Percentiles rank a stretch among this genome's conserved stretches.
phyloP scores from a whole-genome alignment of 2,329 filamentous ascomycete species.

The Colletotrichum noveboracense region DNA sequence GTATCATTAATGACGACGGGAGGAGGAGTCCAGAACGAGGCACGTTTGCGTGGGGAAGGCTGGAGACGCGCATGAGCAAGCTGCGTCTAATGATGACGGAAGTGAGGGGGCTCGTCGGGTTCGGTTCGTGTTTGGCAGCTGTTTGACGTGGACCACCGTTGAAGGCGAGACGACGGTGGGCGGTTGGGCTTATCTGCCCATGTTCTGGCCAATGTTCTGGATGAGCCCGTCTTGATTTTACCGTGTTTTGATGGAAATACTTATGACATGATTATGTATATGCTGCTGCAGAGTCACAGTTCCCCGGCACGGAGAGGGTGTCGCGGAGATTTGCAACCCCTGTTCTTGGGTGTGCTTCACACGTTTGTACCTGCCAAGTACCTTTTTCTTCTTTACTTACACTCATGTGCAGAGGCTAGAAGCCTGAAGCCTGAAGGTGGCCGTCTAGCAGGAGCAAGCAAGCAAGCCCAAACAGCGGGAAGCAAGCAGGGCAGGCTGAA shows the following conservation, averaged over 20 bases:
- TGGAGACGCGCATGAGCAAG: not conserved
- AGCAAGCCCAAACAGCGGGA: not conserved
- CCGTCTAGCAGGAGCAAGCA: not conserved
- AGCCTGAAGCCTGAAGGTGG: not conserved
- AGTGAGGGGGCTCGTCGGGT: not conserved
- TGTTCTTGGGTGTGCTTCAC: not conserved
- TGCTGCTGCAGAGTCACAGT: not conserved
- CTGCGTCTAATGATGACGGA: not conserved
- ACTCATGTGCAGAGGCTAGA: not conserved
- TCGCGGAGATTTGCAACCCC: constrained; percentile 19
- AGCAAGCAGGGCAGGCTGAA: not conserved
- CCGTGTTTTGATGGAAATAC: not conserved
- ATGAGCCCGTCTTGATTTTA: not conserved
- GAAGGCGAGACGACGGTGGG: not conserved
- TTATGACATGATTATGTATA: constrained; percentile 13
- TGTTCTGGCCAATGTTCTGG: not conserved
- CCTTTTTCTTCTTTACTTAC: not conserved
- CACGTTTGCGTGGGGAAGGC: not conserved
- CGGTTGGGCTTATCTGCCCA: not conserved
- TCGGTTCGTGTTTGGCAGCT: not conserved
- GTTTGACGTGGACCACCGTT: not conserved
- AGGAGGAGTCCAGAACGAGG: not conserved
- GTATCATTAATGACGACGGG: constrained; percentile 42
- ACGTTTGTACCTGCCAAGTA: not conserved
- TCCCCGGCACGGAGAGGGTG: constrained; percentile 5